Conservation (phyloP, 2,329 filamentous ascomycete species). For the Phoma sp. region DNA sequence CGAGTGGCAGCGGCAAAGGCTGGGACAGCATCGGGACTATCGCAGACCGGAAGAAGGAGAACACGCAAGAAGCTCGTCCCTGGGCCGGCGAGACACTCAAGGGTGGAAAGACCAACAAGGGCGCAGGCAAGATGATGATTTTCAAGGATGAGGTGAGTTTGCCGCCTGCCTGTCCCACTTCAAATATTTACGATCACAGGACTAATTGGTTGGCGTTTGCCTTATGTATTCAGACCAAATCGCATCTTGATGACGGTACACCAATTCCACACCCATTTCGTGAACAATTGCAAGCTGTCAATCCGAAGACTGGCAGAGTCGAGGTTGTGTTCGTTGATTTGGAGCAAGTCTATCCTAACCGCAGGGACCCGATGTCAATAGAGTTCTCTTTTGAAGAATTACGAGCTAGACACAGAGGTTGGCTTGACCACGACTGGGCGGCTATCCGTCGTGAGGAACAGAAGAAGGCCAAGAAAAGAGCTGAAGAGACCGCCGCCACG, state of each 20-base stretch:
- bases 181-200: slow-evolving; percentile 62
- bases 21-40: slow-evolving; percentile 94
- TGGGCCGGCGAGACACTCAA: slow-evolving; percentile 93
- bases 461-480: slow-evolving; percentile 33
- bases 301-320: slow-evolving; percentile 79
- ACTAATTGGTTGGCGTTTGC: slow-evolving; percentile 76
- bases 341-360: slow-evolving; percentile 81
- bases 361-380: slow-evolving; percentile 67
- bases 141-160: slow-evolving; percentile 94
- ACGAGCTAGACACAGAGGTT: slow-evolving; percentile 76
- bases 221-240: slow-evolving; percentile 59
- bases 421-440: slow-evolving; percentile 62
- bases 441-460: slow-evolving; percentile 39
- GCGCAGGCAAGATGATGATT: slow-evolving; percentile 80
- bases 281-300: slow-evolving; percentile 80
- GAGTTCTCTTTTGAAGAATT: slow-evolving; percentile 94
- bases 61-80: slow-evolving; percentile 80
- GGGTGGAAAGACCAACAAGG: slow-evolving; percentile 80
- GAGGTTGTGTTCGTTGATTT: slow-evolving; percentile 90
- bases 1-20: slow-evolving; percentile 68
- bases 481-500: slow-evolving; percentile 24
- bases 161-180: slow-evolving; percentile 44
- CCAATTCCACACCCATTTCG: slow-evolving; percentile 67
- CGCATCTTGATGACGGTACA: slow-evolving; percentile 42
- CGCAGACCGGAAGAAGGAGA: slow-evolving; percentile 91